Conservation (phyloP, 805 yeast genomes). For the Debaryomyces prosopidis region DNA sequence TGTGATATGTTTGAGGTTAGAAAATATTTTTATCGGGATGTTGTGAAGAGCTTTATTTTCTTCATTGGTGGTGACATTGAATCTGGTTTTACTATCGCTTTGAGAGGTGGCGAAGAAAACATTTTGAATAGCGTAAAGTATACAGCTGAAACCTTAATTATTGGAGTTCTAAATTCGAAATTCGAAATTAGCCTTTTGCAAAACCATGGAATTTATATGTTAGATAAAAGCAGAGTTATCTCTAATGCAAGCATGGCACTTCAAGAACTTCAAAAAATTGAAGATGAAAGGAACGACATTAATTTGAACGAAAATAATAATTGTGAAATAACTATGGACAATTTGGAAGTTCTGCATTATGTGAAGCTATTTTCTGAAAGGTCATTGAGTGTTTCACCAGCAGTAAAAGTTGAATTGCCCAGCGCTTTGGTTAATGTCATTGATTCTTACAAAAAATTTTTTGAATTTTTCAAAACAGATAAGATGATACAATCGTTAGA, state of each 20-base stretch:
- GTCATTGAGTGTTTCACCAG: constrained; percentile 79
- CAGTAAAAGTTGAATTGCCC: constrained; percentile 75
- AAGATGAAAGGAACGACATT: constrained; percentile 7
- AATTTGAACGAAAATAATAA: constrained; percentile 10
- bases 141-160: constrained; percentile 76
- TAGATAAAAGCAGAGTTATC: constrained; percentile 7
- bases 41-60: constrained; percentile 71
- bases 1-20: constrained; percentile 74
- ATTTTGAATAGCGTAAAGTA: constrained; percentile 67
- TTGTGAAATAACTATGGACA: constrained; percentile 25
- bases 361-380: constrained; percentile 45
- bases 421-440: constrained; percentile 56
- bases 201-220: constrained; percentile 15
- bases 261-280: not conserved
- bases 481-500: constrained; percentile 19
- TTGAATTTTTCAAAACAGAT: constrained; percentile 17
- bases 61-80: constrained; percentile 73
- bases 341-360: constrained; percentile 34
- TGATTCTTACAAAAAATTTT: constrained; percentile 45
- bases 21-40: constrained; percentile 56
- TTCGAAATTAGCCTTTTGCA: constrained; percentile 55
- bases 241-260: constrained; percentile 1
- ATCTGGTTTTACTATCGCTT: constrained; percentile 79
- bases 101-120: constrained; percentile 77
- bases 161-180: constrained; percentile 73